phyloP scores from a whole-genome alignment of 441 rosid genomes.

The Euphorbia celastroides region DNA sequence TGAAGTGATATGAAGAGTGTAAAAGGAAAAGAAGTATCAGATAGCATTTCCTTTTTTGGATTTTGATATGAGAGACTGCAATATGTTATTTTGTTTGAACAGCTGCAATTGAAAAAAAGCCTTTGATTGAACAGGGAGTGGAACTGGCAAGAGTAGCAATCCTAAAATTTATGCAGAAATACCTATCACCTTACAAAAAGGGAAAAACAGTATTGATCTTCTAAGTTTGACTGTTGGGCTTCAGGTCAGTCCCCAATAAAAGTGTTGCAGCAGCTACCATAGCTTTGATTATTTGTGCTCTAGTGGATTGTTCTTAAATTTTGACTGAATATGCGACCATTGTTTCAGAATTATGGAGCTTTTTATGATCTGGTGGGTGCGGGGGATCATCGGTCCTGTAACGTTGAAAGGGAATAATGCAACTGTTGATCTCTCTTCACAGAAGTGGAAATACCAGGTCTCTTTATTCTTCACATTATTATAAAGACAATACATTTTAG shows the following conservation, averaged over 20 bases:
- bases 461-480: constrained; percentile 9
- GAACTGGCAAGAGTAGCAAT: constrained; percentile 41
- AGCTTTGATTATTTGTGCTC: neutral
- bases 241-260: constrained; percentile 42
- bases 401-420: constrained; percentile 54
- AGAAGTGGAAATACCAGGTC: constrained; percentile 92
- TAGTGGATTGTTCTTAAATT: neutral
- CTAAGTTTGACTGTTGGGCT: constrained; percentile 95
- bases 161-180: constrained; percentile 52
- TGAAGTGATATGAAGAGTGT: no score
- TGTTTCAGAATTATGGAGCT: constrained; percentile 79
- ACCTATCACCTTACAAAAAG: constrained; percentile 51
- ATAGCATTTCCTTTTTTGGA: neutral
- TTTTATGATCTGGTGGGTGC: constrained; percentile 74
- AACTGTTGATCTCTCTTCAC: constrained; percentile 57
- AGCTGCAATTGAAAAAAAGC: neutral
- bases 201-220: constrained; percentile 77
- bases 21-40: no score
- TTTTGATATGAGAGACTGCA: neutral
- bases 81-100: neutral
- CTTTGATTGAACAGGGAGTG: constrained; percentile 50
- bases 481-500: neutral
- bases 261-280: constrained; percentile 10
- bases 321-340: constrained; percentile 9
- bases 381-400: constrained; percentile 92